A percentile compares a stretch with the other conserved stretches of the same genome.
Conservation (phyloP, 805 yeast genomes). For the Wickerhamomyces mucosus region DNA sequence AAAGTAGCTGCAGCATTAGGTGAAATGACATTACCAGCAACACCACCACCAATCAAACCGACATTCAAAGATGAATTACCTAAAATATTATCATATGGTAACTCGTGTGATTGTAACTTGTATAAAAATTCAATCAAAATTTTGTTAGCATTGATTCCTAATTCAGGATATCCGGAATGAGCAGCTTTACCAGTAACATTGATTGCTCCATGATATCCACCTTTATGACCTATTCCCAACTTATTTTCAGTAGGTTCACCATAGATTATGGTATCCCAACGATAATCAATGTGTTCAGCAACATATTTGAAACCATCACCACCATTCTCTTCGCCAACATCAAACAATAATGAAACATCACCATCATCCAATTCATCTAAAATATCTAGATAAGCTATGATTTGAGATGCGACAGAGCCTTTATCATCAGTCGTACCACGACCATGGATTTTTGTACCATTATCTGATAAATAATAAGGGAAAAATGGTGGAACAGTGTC, state of each 20-base stretch:
- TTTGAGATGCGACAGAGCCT: constrained; percentile 52
- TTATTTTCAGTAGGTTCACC: constrained; percentile 67
- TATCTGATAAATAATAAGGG: constrained; percentile 30
- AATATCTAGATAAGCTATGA: constrained; percentile 41
- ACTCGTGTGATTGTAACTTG: constrained; percentile 28
- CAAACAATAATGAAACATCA: constrained; percentile 46
- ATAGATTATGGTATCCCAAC: constrained; percentile 50
- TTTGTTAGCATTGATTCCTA: constrained; percentile 50
- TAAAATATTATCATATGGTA: constrained; percentile 40
- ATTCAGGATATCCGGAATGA: constrained; percentile 61
- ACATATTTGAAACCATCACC: constrained; percentile 50
- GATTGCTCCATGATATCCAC: constrained; percentile 31
- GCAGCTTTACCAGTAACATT: constrained; percentile 40
- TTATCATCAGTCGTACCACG: constrained; percentile 62
- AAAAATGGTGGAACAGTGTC: constrained; percentile 63
- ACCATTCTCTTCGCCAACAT: constrained; percentile 54
- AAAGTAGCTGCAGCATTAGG: constrained; percentile 39
- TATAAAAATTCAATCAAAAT: constrained; percentile 40
- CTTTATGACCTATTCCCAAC: constrained; percentile 61
- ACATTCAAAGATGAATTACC: constrained; percentile 53
- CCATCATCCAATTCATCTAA: constrained; percentile 35
- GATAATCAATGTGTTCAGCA: constrained; percentile 27
- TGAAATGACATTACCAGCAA: constrained; percentile 55
- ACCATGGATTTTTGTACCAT: constrained; percentile 44
- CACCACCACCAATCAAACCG: constrained; percentile 49